A percentile compares a stretch with the other conserved stretches of the same genome.
phyloP scores from a whole-genome alignment of 225 moss, liverwort and hornwort species.

The Bryum argenteum region DNA sequence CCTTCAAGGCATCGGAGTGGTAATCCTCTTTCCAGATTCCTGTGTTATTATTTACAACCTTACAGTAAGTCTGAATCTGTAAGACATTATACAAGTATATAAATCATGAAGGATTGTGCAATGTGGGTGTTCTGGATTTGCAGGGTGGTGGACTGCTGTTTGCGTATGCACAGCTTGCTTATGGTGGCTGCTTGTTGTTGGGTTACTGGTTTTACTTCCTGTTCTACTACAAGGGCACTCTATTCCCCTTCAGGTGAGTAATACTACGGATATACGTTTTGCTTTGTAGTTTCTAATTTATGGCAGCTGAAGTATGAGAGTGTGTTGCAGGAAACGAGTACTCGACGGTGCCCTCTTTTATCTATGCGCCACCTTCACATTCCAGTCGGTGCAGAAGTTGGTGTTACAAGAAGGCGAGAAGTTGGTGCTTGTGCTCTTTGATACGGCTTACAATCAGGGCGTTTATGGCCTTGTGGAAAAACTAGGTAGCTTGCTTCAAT shows the following conservation, averaged over 20 bases:
- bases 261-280: conserved; percentile 4
- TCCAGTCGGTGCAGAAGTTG: conserved; percentile 87
- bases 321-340: conserved; percentile 38
- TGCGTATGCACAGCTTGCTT: conserved; percentile 91
- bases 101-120: too few relatives aligned
- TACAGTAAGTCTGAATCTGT: too few relatives aligned
- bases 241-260: conserved; percentile 70
- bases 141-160: conserved; percentile 87
- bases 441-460: conserved; percentile 96
- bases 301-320: conserved; percentile 15
- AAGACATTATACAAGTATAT: too few relatives aligned
- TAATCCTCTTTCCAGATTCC: conserved; percentile 30
- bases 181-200: conserved; percentile 73
- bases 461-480: conserved; percentile 95
- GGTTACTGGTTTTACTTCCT: conserved; percentile 88
- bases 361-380: conserved; percentile 83
- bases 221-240: conserved; percentile 43
- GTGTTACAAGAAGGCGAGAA: conserved; percentile 98
- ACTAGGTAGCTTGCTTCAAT: conserved; percentile 48
- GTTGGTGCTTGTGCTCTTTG: conserved; percentile 88
- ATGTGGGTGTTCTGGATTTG: not conserved
- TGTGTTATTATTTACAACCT: conserved; percentile 12
- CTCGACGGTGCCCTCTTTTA: conserved; percentile 61
- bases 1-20: conserved; percentile 68
- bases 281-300: too few relatives aligned